These are phyloP conservation scores for Amoebophrya sp. DNA, from an alignment of 169 alveolate species.

Conservation along the genomic window DNA sequence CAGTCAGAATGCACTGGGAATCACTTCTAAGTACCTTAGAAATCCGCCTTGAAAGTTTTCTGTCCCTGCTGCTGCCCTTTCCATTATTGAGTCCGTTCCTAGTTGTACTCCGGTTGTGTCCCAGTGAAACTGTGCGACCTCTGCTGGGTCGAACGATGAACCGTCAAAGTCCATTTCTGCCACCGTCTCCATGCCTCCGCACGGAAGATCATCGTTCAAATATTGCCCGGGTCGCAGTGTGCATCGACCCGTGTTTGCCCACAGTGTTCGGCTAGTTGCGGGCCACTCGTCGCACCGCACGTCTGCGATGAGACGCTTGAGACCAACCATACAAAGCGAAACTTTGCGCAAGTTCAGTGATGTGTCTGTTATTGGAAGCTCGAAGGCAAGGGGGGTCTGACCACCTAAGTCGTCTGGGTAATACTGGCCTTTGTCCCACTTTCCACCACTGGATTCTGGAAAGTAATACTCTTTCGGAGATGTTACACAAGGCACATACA, in stretches of 20 bases:
- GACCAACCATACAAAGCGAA: not conserved
- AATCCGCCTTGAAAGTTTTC: no score
- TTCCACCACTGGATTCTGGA: not conserved
- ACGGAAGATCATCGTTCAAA: not conserved
- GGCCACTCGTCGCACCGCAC: conserved; percentile 28
- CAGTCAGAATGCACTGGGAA: no score
- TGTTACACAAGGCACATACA: not conserved
- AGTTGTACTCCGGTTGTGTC: not conserved
- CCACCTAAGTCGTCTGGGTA: not conserved
- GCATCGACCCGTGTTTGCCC: not conserved
- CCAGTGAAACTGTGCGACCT: not conserved
- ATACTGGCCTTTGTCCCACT: not conserved
- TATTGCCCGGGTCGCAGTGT: not conserved
- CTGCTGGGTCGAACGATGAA: not conserved
- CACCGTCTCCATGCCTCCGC: not conserved
- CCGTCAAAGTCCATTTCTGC: not conserved
- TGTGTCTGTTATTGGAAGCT: not conserved
- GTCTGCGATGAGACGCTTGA: not conserved
- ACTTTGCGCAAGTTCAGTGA: not conserved
- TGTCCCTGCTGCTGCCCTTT: not conserved
- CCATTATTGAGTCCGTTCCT: not conserved
- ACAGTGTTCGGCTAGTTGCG: not conserved
- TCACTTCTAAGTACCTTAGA: no score
- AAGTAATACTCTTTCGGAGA: not conserved
- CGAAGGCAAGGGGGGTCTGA: not conserved